Evolutionary conservation across 108 stramenopile genomes (phyloP), one percentile per base, ranked within the genome.

Genomic region (Conticribra guillardii): DNA sequence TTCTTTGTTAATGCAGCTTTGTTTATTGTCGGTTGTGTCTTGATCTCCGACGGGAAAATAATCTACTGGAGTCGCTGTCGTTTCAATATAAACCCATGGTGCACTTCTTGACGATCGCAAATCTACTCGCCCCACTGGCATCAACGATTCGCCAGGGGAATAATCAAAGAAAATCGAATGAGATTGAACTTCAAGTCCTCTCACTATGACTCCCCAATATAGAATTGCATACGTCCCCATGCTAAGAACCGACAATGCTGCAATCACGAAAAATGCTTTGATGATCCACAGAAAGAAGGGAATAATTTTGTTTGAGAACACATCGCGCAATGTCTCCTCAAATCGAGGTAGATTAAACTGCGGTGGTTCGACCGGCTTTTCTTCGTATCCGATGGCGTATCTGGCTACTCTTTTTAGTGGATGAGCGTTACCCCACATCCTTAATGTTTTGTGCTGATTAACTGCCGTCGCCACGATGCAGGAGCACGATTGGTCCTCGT

Each of bases 91-190:
- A 15, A 52, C 4, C 79, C 71, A 80, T 18, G 79, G 79, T 5
- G 71, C 54, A 44, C 51, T 61, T 47, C 32, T 67, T 2, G 60
- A 44, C 31, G 79, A 80, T 29, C 24, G 27, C 9, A 80, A 46
- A 68, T 80, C 71, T 17, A 80, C 71, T 41, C 53, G 68, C 0
- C 60, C 79, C 22, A 60, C 27, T 16, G 79, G 79, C 33, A 52
- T 57, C 22, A 44, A 37, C 31, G 54, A 4, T 26, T 32, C 60
- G 7, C 65, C 66, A 24, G 71, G 56, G 26, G 71, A 62, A 52
- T 80, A 80, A 58, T 80, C 79, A 58, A 80, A 80, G 61, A 68
- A 80, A 48, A 80, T 68, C 51, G 57, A 59, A 57, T 47, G 79
- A 37, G 79, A 69, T 44, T 68, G 58, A 21, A 80, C 79, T 63